Evolutionary conservation across 1,284 basidiomycete genomes (phyloP), one percentile per base, ranked within the genome.

Genomic region (Waitea zeae): DNA sequence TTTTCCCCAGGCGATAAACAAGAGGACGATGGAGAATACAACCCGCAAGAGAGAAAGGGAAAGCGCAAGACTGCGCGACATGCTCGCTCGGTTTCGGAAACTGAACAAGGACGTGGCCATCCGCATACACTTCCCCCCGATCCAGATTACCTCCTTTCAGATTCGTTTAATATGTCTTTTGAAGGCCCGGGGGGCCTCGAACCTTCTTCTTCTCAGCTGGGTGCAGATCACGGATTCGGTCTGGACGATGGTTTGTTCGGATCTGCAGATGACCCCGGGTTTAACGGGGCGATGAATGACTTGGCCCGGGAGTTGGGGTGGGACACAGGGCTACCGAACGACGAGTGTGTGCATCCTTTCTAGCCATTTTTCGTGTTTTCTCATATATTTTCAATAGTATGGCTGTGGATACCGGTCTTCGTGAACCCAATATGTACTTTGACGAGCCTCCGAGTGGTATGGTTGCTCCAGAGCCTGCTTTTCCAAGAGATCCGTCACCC

Each of bases 291-390:
- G 12, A 52, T 78, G 13, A 71, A 66, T 2, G 78, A 80, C 42
- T 54, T 83, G 17, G 76, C 72, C 3, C 61, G 59, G 41, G 80
- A 83, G 44, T 57, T 83, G 3, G 80, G 78, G 20, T 70, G 70
- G 43, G 72, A 62, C n/a, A n/a, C n/a, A n/a, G n/a, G n/a, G n/a
- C n/a, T n/a, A n/a, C n/a, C n/a, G n/a, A n/a, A n/a, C n/a, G n/a
- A n/a, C n/a, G n/a, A n/a, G n/a, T n/a, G n/a, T n/a, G n/a, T n/a
- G n/a, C n/a, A n/a, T n/a, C n/a, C n/a, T n/a, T n/a, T n/a, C n/a
- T n/a, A n/a, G n/a, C n/a, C n/a, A n/a, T n/a, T n/a, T n/a, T n/a
- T n/a, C n/a, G n/a, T n/a, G n/a, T n/a, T n/a, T n/a, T n/a, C n/a
- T n/a, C n/a, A n/a, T n/a, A n/a, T n/a, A n/a, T n/a, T n/a, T n/a